These are phyloP conservation scores for Mrakia blollopis DNA, from an alignment of 768 basidiomycete species.

Conservation along the genomic window DNA sequence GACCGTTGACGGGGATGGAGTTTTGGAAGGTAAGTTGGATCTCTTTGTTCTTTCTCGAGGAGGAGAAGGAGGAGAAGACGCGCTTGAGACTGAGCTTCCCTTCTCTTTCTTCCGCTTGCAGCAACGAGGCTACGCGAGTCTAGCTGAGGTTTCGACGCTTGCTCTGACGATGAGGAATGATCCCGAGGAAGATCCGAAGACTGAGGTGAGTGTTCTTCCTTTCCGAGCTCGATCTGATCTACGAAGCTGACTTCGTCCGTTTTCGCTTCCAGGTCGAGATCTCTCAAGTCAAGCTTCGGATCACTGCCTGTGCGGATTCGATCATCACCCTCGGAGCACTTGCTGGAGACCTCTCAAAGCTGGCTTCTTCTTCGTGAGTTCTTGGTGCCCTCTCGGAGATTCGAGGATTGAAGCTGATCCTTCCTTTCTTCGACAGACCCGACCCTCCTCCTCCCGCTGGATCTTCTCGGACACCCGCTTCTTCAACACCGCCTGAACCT, in stretches of 20 bases:
- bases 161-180: slow-evolving; percentile 31
- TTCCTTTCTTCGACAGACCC: background rate
- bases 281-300: slow-evolving; percentile 23
- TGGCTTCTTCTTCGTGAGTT: slow-evolving; percentile 27
- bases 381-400: background rate
- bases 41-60: too few relatives aligned
- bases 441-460: background rate
- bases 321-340: slow-evolving; percentile 38
- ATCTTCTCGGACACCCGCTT: background rate
- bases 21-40: slow-evolving; percentile 34
- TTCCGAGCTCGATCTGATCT: background rate
- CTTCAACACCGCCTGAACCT: background rate
- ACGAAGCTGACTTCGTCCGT: background rate
- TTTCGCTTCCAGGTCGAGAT: background rate
- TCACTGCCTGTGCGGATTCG: slow-evolving; percentile 45
- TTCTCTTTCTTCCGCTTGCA: slow-evolving; percentile 5
- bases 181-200: slow-evolving; percentile 23
- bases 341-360: slow-evolving; percentile 38
- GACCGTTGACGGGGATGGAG: slow-evolving; percentile 62
- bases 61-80: too few relatives aligned
- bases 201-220: slow-evolving; percentile 29
- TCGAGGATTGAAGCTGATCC: background rate
- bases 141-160: slow-evolving; percentile 34
- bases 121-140: slow-evolving; percentile 38
- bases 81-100: slow-evolving; percentile 1